Evolutionary conservation across 345 rosid species (phyloP).

Genomic region (Aegle marmelos): DNA sequence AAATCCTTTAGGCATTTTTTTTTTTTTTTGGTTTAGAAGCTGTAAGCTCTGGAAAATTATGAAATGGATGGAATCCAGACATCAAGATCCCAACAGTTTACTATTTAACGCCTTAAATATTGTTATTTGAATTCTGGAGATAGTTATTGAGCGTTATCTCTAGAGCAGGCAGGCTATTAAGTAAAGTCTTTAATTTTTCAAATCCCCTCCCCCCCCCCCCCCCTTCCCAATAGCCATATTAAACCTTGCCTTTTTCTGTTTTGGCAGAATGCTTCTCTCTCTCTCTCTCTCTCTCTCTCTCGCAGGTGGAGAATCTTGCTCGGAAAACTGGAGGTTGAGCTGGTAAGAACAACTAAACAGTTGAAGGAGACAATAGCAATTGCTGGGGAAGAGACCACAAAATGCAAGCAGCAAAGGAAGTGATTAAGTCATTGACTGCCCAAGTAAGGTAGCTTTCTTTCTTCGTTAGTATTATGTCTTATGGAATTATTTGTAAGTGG

Average conservation of each 20-base stretch:
- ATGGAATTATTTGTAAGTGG: not conserved
- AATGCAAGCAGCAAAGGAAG: constrained; percentile 99
- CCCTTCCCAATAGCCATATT: not conserved
- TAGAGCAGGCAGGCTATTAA: no score
- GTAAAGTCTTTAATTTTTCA: not conserved
- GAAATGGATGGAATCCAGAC: not conserved
- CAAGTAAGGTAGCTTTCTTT: constrained; percentile 54
- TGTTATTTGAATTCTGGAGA: not conserved
- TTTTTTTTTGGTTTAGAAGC: not conserved
- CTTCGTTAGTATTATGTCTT: not conserved
- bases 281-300: constrained; percentile 19
- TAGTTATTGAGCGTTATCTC: not conserved
- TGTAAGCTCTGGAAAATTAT: not conserved
- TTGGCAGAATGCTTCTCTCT: constrained; percentile 19
- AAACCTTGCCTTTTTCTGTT: constrained; percentile 4
- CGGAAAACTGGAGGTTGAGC: constrained; percentile 74
- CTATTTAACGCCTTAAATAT: not conserved
- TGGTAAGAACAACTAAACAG: constrained; percentile 82
- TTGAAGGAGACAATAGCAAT: constrained; percentile 81
- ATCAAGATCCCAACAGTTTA: not conserved
- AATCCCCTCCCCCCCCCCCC: no score
- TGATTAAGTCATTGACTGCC: constrained; percentile 92
- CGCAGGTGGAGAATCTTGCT: constrained; percentile 84
- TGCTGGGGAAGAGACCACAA: constrained; percentile 84
- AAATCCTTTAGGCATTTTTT: not conserved